Evolutionary conservation across 176 grass and related monocot genomes (phyloP).

Genomic region (Ananas comosus): DNA sequence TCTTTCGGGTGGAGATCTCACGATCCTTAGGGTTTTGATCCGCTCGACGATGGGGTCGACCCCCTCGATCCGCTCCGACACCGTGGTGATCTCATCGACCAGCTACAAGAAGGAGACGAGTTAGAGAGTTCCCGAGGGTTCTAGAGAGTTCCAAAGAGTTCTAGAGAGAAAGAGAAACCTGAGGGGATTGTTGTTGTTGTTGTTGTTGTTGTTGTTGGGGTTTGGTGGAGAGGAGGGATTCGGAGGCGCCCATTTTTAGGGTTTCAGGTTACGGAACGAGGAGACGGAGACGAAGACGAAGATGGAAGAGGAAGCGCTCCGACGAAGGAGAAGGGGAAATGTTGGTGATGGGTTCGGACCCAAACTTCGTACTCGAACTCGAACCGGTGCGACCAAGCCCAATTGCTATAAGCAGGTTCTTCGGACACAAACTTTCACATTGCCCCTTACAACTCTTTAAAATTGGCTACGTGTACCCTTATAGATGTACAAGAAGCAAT

Average conservation of each 20-base stretch:
- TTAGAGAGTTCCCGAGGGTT: background rate
- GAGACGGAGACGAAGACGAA: too few relatives aligned
- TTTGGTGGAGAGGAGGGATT: background rate
- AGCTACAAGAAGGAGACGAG: background rate
- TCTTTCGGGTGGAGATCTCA: background rate
- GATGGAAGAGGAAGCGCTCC: too few relatives aligned
- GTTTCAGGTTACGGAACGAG: background rate
- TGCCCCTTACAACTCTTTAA: too few relatives aligned
- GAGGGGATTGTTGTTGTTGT: background rate
- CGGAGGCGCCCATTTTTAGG: constrained; percentile 6
- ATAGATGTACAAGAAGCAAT: too few relatives aligned
- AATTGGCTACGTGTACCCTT: too few relatives aligned
- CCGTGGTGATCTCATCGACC: constrained; percentile 26
- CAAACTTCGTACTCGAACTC: too few relatives aligned
- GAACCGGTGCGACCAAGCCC: too few relatives aligned
- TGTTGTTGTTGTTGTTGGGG: background rate
- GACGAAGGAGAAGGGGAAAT: too few relatives aligned
- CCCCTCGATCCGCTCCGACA: constrained; percentile 15
- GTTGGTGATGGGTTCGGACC: too few relatives aligned
- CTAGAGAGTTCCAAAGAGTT: background rate
- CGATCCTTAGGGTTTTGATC: constrained; percentile 13
- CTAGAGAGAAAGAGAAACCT: background rate
- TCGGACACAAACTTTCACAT: too few relatives aligned
- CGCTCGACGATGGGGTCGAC: constrained; percentile 18
- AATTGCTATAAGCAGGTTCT: too few relatives aligned